These are phyloP conservation scores for Lasiodiplodia sp. DNA, from an alignment of 2,329 filamentous ascomycete genomes.

Conservation along the genomic window DNA sequence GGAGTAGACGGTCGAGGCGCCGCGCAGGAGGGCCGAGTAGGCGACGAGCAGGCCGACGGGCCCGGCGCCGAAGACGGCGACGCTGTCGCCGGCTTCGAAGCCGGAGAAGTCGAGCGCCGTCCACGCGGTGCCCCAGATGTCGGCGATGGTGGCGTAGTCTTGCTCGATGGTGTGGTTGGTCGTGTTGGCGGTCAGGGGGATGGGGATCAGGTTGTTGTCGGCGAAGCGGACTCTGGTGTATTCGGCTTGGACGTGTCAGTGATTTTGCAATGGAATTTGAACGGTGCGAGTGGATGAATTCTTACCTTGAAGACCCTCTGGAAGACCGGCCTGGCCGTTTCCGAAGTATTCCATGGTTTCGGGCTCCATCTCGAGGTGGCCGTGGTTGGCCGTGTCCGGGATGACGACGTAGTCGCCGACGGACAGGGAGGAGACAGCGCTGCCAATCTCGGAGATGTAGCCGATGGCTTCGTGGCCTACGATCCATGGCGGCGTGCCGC, in stretches of 20 bases:
- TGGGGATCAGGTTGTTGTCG: slow-evolving; percentile 23
- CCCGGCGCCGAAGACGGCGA: slow-evolving; percentile 35
- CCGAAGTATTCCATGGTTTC: not conserved
- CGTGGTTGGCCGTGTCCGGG: slow-evolving; percentile 27
- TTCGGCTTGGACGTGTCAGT: slow-evolving; percentile 25
- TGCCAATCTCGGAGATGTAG: slow-evolving; percentile 32
- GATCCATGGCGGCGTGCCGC: not conserved
- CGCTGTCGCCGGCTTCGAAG: slow-evolving; percentile 46
- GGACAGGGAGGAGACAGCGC: slow-evolving; percentile 17
- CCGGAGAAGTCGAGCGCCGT: slow-evolving; percentile 45
- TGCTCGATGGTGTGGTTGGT: slow-evolving; percentile 19
- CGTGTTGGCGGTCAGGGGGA: slow-evolving; percentile 2
- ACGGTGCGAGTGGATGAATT: too few species aligned
- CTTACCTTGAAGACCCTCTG: not conserved
- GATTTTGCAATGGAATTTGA: not conserved
- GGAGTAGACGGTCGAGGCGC: slow-evolving; percentile 33
- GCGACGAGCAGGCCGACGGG: slow-evolving; percentile 33
- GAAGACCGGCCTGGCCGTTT: too few species aligned
- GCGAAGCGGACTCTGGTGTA: slow-evolving; percentile 31
- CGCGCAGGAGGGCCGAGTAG: slow-evolving; percentile 33
- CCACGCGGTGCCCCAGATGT: slow-evolving; percentile 53
- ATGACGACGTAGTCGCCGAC: slow-evolving; percentile 33
- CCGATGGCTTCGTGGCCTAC: slow-evolving; percentile 33
- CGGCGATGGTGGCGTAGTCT: slow-evolving; percentile 41
- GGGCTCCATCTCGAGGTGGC: slow-evolving; percentile 27